A percentile compares a stretch with the other conserved stretches of the same genome.
phyloP scores from a whole-genome alignment of 139 green algal species.

The Zygnema cylindricum region DNA sequence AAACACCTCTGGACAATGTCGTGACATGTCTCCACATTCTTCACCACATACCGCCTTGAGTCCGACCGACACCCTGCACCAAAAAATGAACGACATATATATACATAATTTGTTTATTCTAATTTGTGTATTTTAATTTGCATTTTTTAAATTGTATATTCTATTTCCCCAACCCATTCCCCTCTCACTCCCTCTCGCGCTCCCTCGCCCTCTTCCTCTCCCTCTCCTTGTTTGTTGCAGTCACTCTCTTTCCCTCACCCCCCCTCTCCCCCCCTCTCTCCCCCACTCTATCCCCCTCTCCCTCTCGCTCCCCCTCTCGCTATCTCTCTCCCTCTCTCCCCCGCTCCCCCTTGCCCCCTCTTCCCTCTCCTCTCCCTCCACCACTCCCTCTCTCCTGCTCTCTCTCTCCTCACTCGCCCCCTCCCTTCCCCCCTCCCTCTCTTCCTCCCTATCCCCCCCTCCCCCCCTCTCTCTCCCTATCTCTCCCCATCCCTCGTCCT shows the following conservation, averaged over 20 bases:
- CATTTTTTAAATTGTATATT: no score
- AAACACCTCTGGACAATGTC: no score
- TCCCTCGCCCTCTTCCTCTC: neutral
- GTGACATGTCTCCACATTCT: no score
- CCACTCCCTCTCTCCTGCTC: neutral
- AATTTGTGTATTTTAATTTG: no score
- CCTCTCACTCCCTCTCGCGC: neutral
- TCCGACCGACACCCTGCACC: no score
- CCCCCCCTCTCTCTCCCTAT: neutral
- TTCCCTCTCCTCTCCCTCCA: neutral
- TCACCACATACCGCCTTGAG: no score
- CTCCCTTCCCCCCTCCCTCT: neutral
- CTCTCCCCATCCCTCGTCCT: neutral
- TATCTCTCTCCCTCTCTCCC: neutral
- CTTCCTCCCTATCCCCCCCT: neutral
- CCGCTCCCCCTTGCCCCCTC: neutral
- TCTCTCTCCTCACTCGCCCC: neutral
- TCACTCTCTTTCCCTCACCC: neutral
- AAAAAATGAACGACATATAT: no score
- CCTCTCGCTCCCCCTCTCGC: neutral
- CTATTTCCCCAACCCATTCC: neutral
- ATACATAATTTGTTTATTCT: no score
- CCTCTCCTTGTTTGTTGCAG: neutral
- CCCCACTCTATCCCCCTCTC: neutral
- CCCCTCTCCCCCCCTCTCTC: neutral